Evolutionary conservation across 2,329 filamentous ascomycete species (phyloP).

Genomic region (Chaetomiaceae sp.): DNA sequence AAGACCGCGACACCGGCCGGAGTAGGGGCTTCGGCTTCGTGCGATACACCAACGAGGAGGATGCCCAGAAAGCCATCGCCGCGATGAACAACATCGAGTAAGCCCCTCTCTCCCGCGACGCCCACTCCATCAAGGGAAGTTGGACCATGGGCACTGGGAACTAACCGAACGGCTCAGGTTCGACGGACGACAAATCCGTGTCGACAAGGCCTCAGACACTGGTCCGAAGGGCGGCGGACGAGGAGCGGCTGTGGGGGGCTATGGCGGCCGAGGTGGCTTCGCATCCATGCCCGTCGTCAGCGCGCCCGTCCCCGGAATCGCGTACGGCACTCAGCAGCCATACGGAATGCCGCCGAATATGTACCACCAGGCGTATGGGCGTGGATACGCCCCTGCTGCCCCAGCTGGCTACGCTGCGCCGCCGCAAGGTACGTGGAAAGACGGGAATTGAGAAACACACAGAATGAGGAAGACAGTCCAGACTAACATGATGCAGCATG

Average conservation of each 20-base stretch:
- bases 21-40: conserved; percentile 98
- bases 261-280: conserved; percentile 28
- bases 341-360: conserved; percentile 36
- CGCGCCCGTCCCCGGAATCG: conserved; percentile 32
- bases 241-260: conserved; percentile 30
- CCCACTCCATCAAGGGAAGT: no score
- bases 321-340: conserved; percentile 33
- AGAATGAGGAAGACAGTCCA: no score
- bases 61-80: conserved; percentile 71
- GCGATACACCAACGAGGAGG: conserved; percentile 70
- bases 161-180: conserved; percentile 48
- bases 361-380: conserved; percentile 41
- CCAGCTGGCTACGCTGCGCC: conserved; percentile 38
- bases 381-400: conserved; percentile 36
- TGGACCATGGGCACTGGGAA: conserved; percentile 7
- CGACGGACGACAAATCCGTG: conserved; percentile 88
- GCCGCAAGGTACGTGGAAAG: conserved; percentile 33
- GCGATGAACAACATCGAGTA: conserved; percentile 89
- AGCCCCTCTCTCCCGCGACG: conserved; percentile 32
- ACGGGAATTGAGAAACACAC: no score
- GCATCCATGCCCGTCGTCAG: conserved; percentile 28
- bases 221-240: conserved; percentile 52
- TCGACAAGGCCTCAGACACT: conserved; percentile 90
- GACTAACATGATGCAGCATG: conserved; percentile 22
- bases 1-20: conserved; percentile 92